These are phyloP conservation scores for Scortechinia acanthostroma DNA, from an alignment of 2,329 filamentous ascomycete species.

Conservation along the genomic window DNA sequence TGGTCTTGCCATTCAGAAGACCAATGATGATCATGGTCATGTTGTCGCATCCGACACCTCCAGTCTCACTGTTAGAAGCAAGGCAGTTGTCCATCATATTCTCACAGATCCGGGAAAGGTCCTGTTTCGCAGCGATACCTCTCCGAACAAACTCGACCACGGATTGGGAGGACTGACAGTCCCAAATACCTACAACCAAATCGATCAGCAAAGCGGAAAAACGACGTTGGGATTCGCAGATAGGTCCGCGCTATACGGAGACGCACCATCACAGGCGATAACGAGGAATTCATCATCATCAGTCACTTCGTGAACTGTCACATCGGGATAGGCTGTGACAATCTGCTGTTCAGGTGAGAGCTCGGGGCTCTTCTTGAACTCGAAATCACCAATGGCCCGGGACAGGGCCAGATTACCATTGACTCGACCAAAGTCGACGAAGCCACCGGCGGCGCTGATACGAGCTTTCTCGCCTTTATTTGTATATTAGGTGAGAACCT, in stretches of 20 bases:
- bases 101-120: conserved; percentile 89
- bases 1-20: conserved; percentile 81
- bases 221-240: neutral
- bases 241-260: neutral
- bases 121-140: conserved; percentile 92
- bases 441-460: conserved; percentile 90
- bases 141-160: conserved; percentile 94
- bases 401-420: conserved; percentile 96
- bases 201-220: neutral
- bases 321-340: conserved; percentile 92
- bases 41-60: conserved; percentile 96
- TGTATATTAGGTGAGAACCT: conserved; percentile 6
- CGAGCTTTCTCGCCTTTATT: conserved; percentile 80
- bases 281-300: conserved; percentile 95
- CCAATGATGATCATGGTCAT: conserved; percentile 96
- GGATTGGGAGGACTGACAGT: conserved; percentile 96
- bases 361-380: conserved; percentile 98
- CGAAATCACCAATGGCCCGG: conserved; percentile 95
- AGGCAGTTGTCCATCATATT: conserved; percentile 99
- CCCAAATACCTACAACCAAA: conserved; percentile 77
- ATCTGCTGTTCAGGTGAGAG: conserved; percentile 97
- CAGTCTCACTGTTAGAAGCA: conserved; percentile 94
- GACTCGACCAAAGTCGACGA: conserved; percentile 96
- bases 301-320: conserved; percentile 80
- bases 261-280: conserved; percentile 82